Percentiles rank a stretch among this genome's conserved stretches.
Conservation (phyloP, 768 basidiomycete genomes). For the Suillus decipiens region DNA sequence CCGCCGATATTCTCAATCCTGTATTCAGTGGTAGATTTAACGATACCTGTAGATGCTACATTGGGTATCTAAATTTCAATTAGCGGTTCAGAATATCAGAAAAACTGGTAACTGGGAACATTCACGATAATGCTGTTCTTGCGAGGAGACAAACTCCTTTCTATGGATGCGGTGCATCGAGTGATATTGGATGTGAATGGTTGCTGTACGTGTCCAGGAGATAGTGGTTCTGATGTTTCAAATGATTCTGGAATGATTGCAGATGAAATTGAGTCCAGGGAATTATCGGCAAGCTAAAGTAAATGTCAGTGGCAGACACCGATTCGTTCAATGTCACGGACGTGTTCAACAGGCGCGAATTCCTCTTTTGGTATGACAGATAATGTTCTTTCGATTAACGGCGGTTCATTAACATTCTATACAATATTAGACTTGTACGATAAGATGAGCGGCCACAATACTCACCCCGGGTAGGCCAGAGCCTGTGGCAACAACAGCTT, state of each 20-base stretch:
- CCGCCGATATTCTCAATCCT: background rate
- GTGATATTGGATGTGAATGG: background rate
- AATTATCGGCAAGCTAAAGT: conserved; percentile 1
- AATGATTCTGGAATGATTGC: conserved; percentile 6
- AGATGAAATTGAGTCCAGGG: background rate
- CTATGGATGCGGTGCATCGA: background rate
- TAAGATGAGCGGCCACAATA: background rate
- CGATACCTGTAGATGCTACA: background rate
- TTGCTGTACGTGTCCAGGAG: background rate
- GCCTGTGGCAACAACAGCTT: background rate
- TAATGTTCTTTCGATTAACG: background rate
- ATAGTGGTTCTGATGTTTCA: background rate
- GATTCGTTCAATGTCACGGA: background rate
- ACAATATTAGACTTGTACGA: background rate
- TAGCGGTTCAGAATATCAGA: background rate
- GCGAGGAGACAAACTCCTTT: background rate
- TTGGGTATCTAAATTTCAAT: background rate
- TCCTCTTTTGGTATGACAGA: background rate
- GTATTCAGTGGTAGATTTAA: background rate
- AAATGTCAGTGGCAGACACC: background rate
- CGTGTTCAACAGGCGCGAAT: background rate
- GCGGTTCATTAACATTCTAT: background rate
- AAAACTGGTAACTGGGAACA: background rate
- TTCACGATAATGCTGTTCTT: conserved; percentile 1
- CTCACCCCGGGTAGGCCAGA: background rate